Base-by-base conservation (phyloP, 306 rosid genomes). In the Prunus salicina region DNA sequence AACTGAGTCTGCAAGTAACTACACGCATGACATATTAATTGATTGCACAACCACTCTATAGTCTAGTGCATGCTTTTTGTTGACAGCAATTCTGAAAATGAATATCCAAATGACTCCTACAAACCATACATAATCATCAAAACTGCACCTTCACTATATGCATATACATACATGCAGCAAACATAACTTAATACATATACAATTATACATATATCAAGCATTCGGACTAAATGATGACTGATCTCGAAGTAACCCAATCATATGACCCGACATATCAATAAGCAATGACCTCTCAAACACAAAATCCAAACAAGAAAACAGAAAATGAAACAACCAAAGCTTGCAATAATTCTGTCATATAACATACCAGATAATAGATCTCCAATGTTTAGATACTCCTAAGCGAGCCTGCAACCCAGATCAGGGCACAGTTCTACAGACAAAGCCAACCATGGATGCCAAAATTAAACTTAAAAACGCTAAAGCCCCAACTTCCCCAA, bases 341-440 rank as follows among this genome's bases (percentile, higher is more conserved):
- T 73, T 61, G 72, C 52, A 28, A 51, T 12, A 52, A 25, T 47
- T 18, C 16, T 30, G 47, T n/a, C 69, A 63, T 28, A 28, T 49
- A 16, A 66, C 66, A 46, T 55, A 82, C 58, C 80, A 75, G 83
- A 91, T 58, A 74, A 85, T 77, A 76, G 78, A 85, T 88, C 84
- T 63, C 62, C 79, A 57, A 47, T 6, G 43, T 41, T 25, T 6
- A 56, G 3, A 20, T 76, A 78, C 43, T 28, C 38, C 64, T 24
- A 67, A 72, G 34, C 74, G 80, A 34, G 74, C 53, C 61, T 46
- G 45, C 41, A 65, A 58, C 27, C 71, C 81, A 65, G 75, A 78
- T 74, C 84, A 77, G 81, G 47, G 28, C 61, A 28, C 8, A 69
- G 58, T 74, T 61, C 65, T 43, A 64, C 71, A 73, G 28, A 62